Evolutionary conservation across 106 monocot species (phyloP).

Genomic region (Amphibolis antarctica): DNA sequence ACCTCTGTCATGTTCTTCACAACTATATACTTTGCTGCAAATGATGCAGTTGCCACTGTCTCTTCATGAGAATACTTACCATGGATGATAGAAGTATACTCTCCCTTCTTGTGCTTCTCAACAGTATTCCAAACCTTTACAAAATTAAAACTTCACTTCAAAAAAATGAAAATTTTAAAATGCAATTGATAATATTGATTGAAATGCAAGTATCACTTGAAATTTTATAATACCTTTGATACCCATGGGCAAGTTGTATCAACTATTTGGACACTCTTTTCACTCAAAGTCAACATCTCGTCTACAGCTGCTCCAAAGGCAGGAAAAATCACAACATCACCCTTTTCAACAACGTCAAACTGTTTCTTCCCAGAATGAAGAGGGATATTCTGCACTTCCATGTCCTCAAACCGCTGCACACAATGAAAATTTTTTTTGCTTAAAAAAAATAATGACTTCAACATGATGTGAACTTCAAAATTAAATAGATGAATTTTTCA

Average conservation of each 20-base stretch:
- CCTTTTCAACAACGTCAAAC: slow-evolving; percentile 63
- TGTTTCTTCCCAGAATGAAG: slow-evolving; percentile 55
- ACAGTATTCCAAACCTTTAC: slow-evolving; percentile 87
- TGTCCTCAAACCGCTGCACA: slow-evolving; percentile 71
- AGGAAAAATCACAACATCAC: slow-evolving; percentile 87
- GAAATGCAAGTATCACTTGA: no score
- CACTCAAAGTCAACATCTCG: slow-evolving; percentile 79
- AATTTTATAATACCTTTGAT: slow-evolving; percentile 52
- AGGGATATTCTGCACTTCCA: slow-evolving; percentile 80
- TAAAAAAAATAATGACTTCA: neutral
- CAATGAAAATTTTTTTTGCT: neutral
- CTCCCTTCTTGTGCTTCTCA: slow-evolving; percentile 94
- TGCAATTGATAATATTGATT: neutral
- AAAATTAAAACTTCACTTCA: neutral
- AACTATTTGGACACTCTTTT: slow-evolving; percentile 93
- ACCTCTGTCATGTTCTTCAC: slow-evolving; percentile 93
- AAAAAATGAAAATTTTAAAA: neutral
- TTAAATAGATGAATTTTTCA: neutral
- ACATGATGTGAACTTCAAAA: neutral
- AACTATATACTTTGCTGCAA: slow-evolving; percentile 78
- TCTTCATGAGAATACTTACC: slow-evolving; percentile 95
- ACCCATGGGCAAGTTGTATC: slow-evolving; percentile 99
- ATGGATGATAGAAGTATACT: slow-evolving; percentile 94
- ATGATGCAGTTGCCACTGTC: slow-evolving; percentile 90
- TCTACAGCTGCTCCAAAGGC: slow-evolving; percentile 95